phyloP scores from a whole-genome alignment of 345 rosid genomes.

The Arabidopsis arenosa region DNA sequence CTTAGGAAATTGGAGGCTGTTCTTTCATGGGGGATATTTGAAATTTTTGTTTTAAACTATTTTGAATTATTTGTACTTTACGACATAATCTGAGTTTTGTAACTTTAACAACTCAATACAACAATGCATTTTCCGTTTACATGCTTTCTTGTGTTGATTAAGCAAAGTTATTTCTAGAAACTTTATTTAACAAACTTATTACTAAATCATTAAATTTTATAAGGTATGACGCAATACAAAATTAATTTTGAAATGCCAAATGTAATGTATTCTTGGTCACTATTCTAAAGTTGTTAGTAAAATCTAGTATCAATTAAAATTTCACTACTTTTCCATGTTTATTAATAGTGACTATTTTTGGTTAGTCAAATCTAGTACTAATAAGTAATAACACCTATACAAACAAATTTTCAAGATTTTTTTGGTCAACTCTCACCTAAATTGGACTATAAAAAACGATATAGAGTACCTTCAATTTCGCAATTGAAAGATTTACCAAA shows the following conservation, averaged over 20 bases:
- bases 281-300: no score
- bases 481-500: not conserved
- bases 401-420: not conserved
- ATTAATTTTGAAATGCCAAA: no score
- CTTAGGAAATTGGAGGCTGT: constrained; percentile 30
- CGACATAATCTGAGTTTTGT: constrained; percentile 25
- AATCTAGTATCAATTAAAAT: not conserved
- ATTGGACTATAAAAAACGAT: not conserved
- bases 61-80: constrained; percentile 26
- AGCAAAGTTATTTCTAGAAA: not conserved
- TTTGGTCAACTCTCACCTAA: not conserved
- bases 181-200: no score
- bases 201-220: no score
- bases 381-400: not conserved
- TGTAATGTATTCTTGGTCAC: no score
- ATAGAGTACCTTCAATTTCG: not conserved
- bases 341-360: not conserved
- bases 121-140: not conserved
- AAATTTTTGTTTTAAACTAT: constrained; percentile 17
- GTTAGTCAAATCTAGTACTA: not conserved
- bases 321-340: not conserved
- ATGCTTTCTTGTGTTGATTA: not conserved
- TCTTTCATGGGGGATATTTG: constrained; percentile 30
- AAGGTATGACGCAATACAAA: no score
- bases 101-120: constrained; percentile 20